Evolutionary conservation across 176 grass and related monocot species (phyloP), one percentile per base, ranked within the genome.

Genomic region (Cymbopogon citratus): DNA sequence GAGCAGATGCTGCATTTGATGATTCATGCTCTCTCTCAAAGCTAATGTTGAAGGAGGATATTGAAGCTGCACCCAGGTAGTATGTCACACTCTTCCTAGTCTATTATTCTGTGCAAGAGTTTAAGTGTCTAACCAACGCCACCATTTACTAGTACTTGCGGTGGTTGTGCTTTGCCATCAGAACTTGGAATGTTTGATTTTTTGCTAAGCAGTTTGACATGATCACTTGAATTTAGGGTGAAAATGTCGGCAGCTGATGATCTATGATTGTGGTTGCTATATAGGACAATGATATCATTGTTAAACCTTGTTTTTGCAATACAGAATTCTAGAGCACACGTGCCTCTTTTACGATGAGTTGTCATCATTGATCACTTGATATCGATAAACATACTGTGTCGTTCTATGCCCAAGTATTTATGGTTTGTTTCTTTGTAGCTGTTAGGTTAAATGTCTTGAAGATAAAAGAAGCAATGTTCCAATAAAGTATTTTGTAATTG

Each of bases 41-140:
- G 73, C 15, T 89, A 82, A 75, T 91, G 85, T 77, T 89, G 25
- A 85, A 71, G 63, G 92, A 89, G 60, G 92, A 88, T 71, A 79
- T 87, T 48, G 75, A 73, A 4, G 73, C 76, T 63, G 45, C 73
- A 18, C 59, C 83, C 38, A 83, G 79, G 92, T 80, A 80, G 3
- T 70, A 85, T 84, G 51, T 56, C 44, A 38, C 49, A 41, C 21
- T 61, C 15, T 73, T 38, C 1, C 3, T 25, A 25, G n/a, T 25
- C 56, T 35, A 14, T 82, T 78, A 28, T 70, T 65, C 2, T 16
- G 18, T 71, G 15, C 44, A 57, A 75, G 29, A 68, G 13, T 54
- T 11, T 48, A 57, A 75, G 29, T 54, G 13, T 54, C 6, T 48
- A 43, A 21, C n/a, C 12, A 44, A 26, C 9, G 6, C 6, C 24